These are phyloP conservation scores for Wickerhamiella hasegawae DNA, from an alignment of 805 yeast genomes.

Conservation along the genomic window DNA sequence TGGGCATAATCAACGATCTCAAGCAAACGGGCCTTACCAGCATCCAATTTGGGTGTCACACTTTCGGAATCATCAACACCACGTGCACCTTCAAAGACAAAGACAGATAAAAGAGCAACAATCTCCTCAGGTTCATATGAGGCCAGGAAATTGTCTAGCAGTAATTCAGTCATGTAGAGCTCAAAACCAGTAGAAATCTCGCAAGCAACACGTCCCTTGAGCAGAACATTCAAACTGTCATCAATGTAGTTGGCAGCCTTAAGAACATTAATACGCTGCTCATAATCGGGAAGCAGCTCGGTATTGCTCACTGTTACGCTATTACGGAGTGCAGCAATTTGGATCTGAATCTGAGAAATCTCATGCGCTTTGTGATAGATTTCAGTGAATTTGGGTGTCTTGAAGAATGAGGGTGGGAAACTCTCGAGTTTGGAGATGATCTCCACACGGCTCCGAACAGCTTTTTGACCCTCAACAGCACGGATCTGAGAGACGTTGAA, in stretches of 20 bases:
- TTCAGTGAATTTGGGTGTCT: neutral
- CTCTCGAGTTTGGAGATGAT: too few relatives aligned
- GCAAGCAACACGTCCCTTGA: conserved; percentile 21
- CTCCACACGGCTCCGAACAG: too few relatives aligned
- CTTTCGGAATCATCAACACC: conserved; percentile 49
- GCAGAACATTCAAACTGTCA: conserved; percentile 46
- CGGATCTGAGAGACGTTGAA: too few relatives aligned
- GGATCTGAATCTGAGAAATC: conserved; percentile 2
- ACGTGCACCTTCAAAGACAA: conserved; percentile 79
- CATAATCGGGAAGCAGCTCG: conserved; percentile 84
- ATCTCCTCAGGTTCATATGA: conserved; percentile 92
- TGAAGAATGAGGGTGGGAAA: too few relatives aligned
- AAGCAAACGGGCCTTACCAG: conserved; percentile 40
- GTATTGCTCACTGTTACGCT: conserved; percentile 74
- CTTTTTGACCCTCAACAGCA: too few relatives aligned
- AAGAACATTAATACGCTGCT: conserved; percentile 68
- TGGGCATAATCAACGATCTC: conserved; percentile 53
- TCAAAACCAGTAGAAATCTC: conserved; percentile 74
- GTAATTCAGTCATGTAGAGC: conserved; percentile 78
- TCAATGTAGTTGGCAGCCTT: conserved; percentile 72
- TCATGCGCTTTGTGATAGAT: conserved; percentile 3
- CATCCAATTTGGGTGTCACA: conserved; percentile 68
- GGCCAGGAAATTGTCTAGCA: conserved; percentile 80
- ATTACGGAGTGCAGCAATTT: conserved; percentile 14
- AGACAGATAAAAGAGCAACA: conserved; percentile 83